phyloP scores from a whole-genome alignment of 805 yeast genomes.

The Ascoidea rubescens region DNA sequence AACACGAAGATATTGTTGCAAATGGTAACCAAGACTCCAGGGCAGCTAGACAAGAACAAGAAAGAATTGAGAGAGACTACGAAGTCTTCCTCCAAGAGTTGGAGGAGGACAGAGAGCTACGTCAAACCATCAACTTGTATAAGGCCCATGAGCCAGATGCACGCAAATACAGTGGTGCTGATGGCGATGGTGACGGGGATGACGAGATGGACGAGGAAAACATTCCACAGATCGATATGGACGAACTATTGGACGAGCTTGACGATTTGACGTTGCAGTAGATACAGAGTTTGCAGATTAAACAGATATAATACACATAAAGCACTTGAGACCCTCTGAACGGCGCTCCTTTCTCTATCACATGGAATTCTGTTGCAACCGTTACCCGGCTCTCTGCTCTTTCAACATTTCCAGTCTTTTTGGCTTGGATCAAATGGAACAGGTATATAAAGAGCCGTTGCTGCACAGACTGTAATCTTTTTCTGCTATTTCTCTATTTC shows the following conservation, averaged over 20 bases:
- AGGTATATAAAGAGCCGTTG: too few species aligned
- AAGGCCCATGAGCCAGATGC: slow-evolving; percentile 31
- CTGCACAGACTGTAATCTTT: too few species aligned
- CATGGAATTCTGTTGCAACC: too few species aligned
- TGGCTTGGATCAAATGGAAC: too few species aligned
- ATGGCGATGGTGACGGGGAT: slow-evolving; percentile 25
- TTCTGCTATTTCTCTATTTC: too few species aligned
- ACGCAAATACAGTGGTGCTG: slow-evolving; percentile 11
- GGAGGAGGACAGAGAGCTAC: slow-evolving; percentile 91
- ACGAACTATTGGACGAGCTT: slow-evolving; percentile 86
- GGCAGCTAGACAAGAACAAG: slow-evolving; percentile 77
- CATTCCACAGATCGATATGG: slow-evolving; percentile 80
- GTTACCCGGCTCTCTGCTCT: too few species aligned
- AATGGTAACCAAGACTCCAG: slow-evolving; percentile 44
- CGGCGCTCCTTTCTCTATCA: too few species aligned
- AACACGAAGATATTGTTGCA: slow-evolving; percentile 80
- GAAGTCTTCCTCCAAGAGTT: slow-evolving; percentile 92
- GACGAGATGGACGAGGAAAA: slow-evolving; percentile 48
- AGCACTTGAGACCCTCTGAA: too few species aligned
- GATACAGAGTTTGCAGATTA: too few species aligned
- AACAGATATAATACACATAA: too few species aligned
- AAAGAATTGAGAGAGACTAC: slow-evolving; percentile 87
- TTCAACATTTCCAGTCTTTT: too few species aligned
- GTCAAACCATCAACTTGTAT: slow-evolving; percentile 82
- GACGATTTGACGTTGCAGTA: slow-evolving; percentile 69